Base-by-base conservation (phyloP, 805 yeast species). In the Cyberlindnera saturnus region DNA sequence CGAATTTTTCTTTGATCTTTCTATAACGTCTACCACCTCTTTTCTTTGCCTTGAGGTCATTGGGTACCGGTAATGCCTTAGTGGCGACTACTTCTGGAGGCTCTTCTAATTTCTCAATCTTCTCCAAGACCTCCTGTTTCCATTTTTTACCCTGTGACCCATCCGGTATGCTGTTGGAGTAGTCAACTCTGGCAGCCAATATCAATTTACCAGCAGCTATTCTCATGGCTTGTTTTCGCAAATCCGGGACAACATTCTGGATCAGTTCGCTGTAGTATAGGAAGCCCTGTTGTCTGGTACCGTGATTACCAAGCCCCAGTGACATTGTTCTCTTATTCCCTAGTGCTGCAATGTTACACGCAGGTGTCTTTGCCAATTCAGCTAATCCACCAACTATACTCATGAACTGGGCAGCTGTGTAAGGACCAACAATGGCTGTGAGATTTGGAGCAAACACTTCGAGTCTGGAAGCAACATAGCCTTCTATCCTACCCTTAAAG, bases 1-100 rank as follows among this genome's bases (percentile, higher is more conserved):
- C 82, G 63, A 83, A 81, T 56, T 86, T 80, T 57, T 88, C 86
- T 61, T 86, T 88, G 67, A 79, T 74, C 62, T 88, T 89, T 40
- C 96, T 71, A 52, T 84, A 73, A 43, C 91, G 67, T 50, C 80
- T 69, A 1, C 99, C 99, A 2, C 95, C 97, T 53, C 99, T 71
- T 52, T 82, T 86, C 63, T 87, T 86, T 5, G 91, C 80, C 39
- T 81, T 77, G 42, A 72, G 74, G 43, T 89, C 96, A 15, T 75
- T 66, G 0, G 91, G 82, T 6, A 81, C 61, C 0, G 88, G 88
- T 39, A 89, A 73, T 0, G 90, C 82, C 45, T 79, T 80, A 14
- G 74, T 68, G 2, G 73, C 74, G 16, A 66, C 64, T 16, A 70
- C 71, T 18, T 81, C 84, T 0, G 98, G 96, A 0, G 97, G 93